Conservation (phyloP, 1,284 basidiomycete species). For the Singerocomus rubriflavus region DNA sequence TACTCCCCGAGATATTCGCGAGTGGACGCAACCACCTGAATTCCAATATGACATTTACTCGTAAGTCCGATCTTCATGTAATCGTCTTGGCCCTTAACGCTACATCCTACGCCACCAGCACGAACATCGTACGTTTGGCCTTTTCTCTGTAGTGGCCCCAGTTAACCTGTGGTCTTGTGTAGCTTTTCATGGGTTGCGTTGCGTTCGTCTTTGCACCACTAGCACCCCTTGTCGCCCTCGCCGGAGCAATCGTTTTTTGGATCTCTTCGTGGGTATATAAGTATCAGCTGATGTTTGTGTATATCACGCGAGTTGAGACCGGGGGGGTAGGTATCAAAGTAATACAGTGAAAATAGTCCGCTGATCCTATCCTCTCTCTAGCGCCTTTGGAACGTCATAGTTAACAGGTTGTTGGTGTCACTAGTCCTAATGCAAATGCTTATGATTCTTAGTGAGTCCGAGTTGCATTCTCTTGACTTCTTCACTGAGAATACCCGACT, state of each 20-base stretch:
- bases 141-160: background rate
- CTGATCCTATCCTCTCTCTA: constrained; percentile 27
- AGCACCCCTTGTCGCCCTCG: constrained; percentile 82
- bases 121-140: constrained; percentile 53
- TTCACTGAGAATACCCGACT: constrained; percentile 5
- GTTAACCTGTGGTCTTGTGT: constrained; percentile 17
- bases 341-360: background rate
- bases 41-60: constrained; percentile 93
- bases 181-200: constrained; percentile 86
- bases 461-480: background rate
- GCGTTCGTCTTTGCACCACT: constrained; percentile 89
- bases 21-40: constrained; percentile 93
- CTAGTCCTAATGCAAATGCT: constrained; percentile 81
- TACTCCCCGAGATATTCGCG: constrained; percentile 93
- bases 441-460: constrained; percentile 78
- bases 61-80: constrained; percentile 42
- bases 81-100: constrained; percentile 9
- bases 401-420: constrained; percentile 79
- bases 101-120: constrained; percentile 38
- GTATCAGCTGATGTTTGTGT: constrained; percentile 94
- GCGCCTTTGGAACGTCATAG: constrained; percentile 90
- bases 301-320: constrained; percentile 82
- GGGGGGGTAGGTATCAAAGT: constrained; percentile 68
- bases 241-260: constrained; percentile 82
- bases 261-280: constrained; percentile 80